Evolutionary conservation across 257 asterid species (phyloP), one percentile per base, ranked within the genome.

Genomic region (Solanum ossicruentum): DNA sequence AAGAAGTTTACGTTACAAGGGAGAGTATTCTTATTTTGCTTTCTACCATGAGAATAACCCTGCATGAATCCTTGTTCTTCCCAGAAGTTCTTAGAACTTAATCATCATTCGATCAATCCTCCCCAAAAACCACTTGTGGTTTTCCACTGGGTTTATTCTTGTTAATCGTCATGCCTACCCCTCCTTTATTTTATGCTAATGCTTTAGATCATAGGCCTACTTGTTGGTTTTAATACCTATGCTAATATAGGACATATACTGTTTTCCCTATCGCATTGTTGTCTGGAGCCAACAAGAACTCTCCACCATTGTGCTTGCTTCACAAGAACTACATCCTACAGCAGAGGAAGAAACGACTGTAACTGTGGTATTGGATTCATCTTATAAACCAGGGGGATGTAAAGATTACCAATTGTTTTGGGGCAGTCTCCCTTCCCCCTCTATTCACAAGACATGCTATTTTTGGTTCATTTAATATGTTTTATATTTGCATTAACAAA

Each of bases 271-370:
- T 28, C 28, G 28, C 28, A 28, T 28, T 28, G 28, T 28, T 28
- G 28, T 28, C 2, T 28, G 2, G 28, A 28, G 28, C 28, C 28
- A 28, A 28, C 28, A 28, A 28, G 91, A 91, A 86, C 6, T 89
- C 81, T 39, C 15, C 87, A 47, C 96, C 95, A 20, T 91, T 93
- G 85, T 89, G 26, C 91, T 17, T 92, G 85, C 94, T 97, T 84
- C 97, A 94, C 93, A 90, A 95, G 90, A 92, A 94, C 85, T 94
- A 94, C 93, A 97, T 89, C 98, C 99, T 55, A 92, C 99, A 61
- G 92, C 94, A 8, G 98, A 97, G 91, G 99, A 97, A 93, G 99
- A 95, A 84, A 95, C 98, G 26, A 90, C 69, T 78, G 87, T 97
- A 32, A 92, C 97, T 12, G 97, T 94, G 71, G 98, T 94, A 39